Conservation (phyloP, 805 yeast genomes). For the Cyberlindnera americana region DNA sequence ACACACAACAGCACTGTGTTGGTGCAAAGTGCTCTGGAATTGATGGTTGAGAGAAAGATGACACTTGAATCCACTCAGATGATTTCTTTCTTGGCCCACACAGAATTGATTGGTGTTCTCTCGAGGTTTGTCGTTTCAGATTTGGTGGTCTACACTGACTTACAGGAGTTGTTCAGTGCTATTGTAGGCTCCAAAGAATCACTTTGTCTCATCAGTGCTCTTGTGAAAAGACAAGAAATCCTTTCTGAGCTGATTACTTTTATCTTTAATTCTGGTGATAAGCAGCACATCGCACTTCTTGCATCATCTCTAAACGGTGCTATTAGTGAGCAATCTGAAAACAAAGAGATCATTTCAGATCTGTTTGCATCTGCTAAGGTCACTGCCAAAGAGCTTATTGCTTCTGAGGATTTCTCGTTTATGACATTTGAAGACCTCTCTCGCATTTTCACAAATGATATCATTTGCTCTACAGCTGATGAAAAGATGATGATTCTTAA, state of each 20-base stretch:
- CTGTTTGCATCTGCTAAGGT: conserved; percentile 10
- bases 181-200: conserved; percentile 9
- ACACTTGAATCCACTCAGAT: conserved; percentile 13
- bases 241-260: conserved; percentile 13
- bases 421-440: conserved; percentile 31
- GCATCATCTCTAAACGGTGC: conserved; percentile 13
- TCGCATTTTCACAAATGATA: conserved; percentile 21
- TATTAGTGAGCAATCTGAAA: not conserved
- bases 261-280: conserved; percentile 5
- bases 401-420: conserved; percentile 29
- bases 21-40: conserved; percentile 12
- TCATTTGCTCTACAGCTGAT: conserved; percentile 8
- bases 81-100: not conserved
- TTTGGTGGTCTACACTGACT: conserved; percentile 19
- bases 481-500: conserved; percentile 27
- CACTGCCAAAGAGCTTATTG: conserved; percentile 19
- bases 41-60: conserved; percentile 17
- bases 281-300: conserved; percentile 10
- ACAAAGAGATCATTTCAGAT: not conserved
- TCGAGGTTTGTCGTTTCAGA: conserved; percentile 11
- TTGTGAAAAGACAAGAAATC: conserved; percentile 8
- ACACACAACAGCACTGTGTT: conserved; percentile 4
- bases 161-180: conserved; percentile 7
- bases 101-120: conserved; percentile 2
- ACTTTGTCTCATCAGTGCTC: conserved; percentile 17